Percentiles rank a stretch among this genome's conserved stretches.
phyloP scores from a whole-genome alignment of 169 alveolate species.

The Cryptosporidium ryanae region DNA sequence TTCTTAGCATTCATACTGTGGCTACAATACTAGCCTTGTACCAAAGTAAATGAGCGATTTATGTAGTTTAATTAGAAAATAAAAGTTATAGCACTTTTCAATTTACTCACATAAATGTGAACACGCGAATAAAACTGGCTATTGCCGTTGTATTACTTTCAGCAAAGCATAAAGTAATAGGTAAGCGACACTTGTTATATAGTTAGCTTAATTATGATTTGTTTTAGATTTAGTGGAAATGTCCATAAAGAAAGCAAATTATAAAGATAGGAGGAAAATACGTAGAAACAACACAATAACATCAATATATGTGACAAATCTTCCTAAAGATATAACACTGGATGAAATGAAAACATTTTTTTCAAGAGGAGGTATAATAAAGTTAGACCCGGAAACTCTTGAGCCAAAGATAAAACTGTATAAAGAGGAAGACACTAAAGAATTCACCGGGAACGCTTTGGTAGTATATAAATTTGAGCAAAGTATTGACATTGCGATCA shows the following conservation, averaged over 20 bases:
- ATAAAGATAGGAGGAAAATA: conserved; percentile 6
- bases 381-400: conserved; percentile 84
- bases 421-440: conserved; percentile 76
- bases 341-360: conserved; percentile 82
- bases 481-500: conserved; percentile 83
- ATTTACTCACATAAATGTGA: too few relatives aligned
- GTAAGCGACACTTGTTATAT: too few relatives aligned
- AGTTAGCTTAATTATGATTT: not conserved
- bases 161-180: too few relatives aligned
- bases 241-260: not conserved
- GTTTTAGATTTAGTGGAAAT: not conserved
- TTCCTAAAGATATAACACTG: conserved; percentile 83
- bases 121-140: too few relatives aligned
- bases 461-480: conserved; percentile 84
- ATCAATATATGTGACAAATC: conserved; percentile 83
- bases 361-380: conserved; percentile 83
- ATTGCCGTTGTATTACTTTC: not conserved
- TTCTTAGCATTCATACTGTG: too few relatives aligned
- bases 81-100: too few relatives aligned
- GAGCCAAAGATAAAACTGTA: conserved; percentile 82
- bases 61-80: too few relatives aligned
- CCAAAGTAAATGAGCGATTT: too few relatives aligned
- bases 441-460: conserved; percentile 86
- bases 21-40: too few relatives aligned
- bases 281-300: conserved; percentile 74